Percentiles rank a stretch among this genome's conserved stretches.
These are phyloP conservation scores for Pythium scleroteichum DNA, from an alignment of 352 stramenopile genomes.

Conservation along the genomic window DNA sequence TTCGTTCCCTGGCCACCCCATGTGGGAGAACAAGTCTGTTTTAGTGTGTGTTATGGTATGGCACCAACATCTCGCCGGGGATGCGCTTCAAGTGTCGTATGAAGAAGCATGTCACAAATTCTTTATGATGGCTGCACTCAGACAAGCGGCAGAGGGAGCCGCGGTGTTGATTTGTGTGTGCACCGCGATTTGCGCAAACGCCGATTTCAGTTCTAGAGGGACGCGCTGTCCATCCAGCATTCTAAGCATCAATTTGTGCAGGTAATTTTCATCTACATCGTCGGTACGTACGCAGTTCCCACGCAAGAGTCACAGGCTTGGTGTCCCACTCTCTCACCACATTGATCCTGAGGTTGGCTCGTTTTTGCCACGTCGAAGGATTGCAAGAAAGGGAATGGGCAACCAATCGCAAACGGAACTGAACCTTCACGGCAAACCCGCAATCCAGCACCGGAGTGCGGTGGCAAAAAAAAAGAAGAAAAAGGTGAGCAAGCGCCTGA, in stretches of 20 bases:
- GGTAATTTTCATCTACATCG: conserved; percentile 30
- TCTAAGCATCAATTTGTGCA: conserved; percentile 12
- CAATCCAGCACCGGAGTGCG: neutral
- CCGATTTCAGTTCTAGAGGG: neutral
- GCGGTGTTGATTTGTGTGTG: conserved; percentile 13
- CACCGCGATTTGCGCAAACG: conserved; percentile 28
- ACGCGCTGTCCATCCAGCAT: neutral
- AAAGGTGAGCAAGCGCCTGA: conserved; percentile 2
- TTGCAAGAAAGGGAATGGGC: conserved; percentile 12
- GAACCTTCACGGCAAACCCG: conserved; percentile 9
- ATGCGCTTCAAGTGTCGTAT: neutral
- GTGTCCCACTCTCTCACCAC: conserved; percentile 25
- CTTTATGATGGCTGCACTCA: conserved; percentile 11
- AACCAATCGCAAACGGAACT: conserved; percentile 6
- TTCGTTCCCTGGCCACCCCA: no score
- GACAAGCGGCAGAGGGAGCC: conserved; percentile 2
- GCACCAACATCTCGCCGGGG: conserved; percentile 2
- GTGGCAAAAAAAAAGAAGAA: conserved; percentile 1
- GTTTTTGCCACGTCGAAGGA: conserved; percentile 13
- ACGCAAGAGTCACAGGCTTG: conserved; percentile 16
- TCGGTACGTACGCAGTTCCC: conserved; percentile 21
- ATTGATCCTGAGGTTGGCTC: conserved; percentile 20
- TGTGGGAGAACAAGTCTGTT: conserved; percentile 16
- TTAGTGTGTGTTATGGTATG: neutral
- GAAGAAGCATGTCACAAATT: no score